Evolutionary conservation across 345 rosid genomes (phyloP).

Genomic region (Citrus sinensis): DVS_A1.0 CM039169.1:15209501-15210000

Average conservation of each 20-base stretch:
- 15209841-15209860: conserved; percentile 96
- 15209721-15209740: conserved; percentile 84
- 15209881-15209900: conserved; percentile 89
- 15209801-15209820: conserved; percentile 35
- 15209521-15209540: conserved; percentile 88
- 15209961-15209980: neutral
- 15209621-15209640: conserved; percentile 78
- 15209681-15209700: conserved; percentile 94
- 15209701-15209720: conserved; percentile 88
- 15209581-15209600: conserved; percentile 86
- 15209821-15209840: conserved; percentile 56
- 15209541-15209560: conserved; percentile 91
- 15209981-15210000: neutral
- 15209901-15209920: conserved; percentile 98
- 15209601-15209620: conserved; percentile 70
- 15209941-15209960: conserved; percentile 54
- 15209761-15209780: conserved; percentile 61
- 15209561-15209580: conserved; percentile 91
- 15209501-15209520: conserved; percentile 91
- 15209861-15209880: conserved; percentile 89
- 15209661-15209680: conserved; percentile 80
- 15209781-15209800: conserved; percentile 52
- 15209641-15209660: conserved; percentile 78
- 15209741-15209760: conserved; percentile 67
- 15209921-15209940: conserved; percentile 56